A percentile compares a stretch with the other conserved stretches of the same genome.
Evolutionary conservation across 805 yeast species (phyloP).

Genomic region (Wickerhamiella lipophila): DNA sequence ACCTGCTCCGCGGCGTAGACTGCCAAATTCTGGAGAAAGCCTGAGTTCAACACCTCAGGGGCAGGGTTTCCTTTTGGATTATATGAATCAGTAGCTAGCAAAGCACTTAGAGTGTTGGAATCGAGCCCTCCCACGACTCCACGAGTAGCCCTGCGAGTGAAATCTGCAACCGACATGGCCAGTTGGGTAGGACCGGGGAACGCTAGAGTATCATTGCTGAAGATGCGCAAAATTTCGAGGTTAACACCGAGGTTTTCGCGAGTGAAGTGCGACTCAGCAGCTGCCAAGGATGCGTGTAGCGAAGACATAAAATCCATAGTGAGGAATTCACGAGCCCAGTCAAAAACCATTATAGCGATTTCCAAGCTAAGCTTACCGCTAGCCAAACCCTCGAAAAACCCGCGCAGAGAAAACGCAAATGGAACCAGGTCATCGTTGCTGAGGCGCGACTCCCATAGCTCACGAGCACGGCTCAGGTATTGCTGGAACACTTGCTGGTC

Average conservation of each 20-base stretch:
- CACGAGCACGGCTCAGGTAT: conserved; percentile 21
- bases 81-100: not conserved
- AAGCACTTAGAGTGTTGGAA: not conserved
- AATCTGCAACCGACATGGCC: conserved; percentile 8
- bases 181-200: conserved; percentile 16
- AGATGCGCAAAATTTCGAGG: conserved; percentile 10
- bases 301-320: conserved; percentile 13
- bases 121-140: not conserved
- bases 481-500: conserved; percentile 24
- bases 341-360: conserved; percentile 14
- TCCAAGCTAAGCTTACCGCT: conserved; percentile 16
- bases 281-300: conserved; percentile 13
- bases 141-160: conserved; percentile 6
- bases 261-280: conserved; percentile 13
- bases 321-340: conserved; percentile 12
- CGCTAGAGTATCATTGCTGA: conserved; percentile 5
- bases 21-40: conserved; percentile 16
- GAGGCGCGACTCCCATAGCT: conserved; percentile 14
- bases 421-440: conserved; percentile 14
- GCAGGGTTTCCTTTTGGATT: conserved; percentile 1
- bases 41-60: not conserved
- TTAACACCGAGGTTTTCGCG: conserved; percentile 15
- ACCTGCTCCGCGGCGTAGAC: conserved; percentile 30
- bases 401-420: conserved; percentile 24
- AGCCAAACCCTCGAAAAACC: conserved; percentile 28